phyloP scores from a whole-genome alignment of 148 eudicot genomes.

The Simmondsia chinensis region DNA sequence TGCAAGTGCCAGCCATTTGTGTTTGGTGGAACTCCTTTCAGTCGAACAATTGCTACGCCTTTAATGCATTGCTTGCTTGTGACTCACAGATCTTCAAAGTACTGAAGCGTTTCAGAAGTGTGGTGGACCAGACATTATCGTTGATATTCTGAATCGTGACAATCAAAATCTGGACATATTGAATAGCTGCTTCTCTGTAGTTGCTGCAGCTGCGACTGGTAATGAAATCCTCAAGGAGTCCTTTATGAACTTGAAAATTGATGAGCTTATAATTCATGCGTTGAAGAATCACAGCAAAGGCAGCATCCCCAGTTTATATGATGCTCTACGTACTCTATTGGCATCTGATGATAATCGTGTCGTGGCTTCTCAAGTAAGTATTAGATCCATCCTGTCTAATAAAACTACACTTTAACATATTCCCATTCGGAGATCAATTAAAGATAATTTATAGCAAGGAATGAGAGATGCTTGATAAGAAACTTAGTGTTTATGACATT shows the following conservation, averaged over 20 bases:
- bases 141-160: constrained; percentile 31
- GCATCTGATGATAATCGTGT: constrained; percentile 92
- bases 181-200: constrained; percentile 61
- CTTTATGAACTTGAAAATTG: constrained; percentile 74
- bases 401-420: not conserved
- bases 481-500: too few species aligned
- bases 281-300: constrained; percentile 30
- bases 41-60: too few species aligned
- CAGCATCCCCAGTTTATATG: constrained; percentile 45
- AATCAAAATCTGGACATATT: constrained; percentile 31
- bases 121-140: constrained; percentile 62
- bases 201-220: constrained; percentile 77
- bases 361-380: constrained; percentile 88
- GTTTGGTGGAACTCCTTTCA: too few species aligned
- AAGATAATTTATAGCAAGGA: too few species aligned
- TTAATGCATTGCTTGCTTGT: too few species aligned
- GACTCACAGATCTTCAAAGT: constrained; percentile 61
- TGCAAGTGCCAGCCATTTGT: too few species aligned
- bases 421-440: too few species aligned
- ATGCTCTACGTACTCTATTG: constrained; percentile 65
- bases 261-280: constrained; percentile 40
- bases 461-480: too few species aligned
- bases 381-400: too few species aligned
- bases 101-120: constrained; percentile 54
- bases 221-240: constrained; percentile 88